Evolutionary conservation across 306 rosid genomes (phyloP).

Genomic region (Cucumis cinereus): DNA sequence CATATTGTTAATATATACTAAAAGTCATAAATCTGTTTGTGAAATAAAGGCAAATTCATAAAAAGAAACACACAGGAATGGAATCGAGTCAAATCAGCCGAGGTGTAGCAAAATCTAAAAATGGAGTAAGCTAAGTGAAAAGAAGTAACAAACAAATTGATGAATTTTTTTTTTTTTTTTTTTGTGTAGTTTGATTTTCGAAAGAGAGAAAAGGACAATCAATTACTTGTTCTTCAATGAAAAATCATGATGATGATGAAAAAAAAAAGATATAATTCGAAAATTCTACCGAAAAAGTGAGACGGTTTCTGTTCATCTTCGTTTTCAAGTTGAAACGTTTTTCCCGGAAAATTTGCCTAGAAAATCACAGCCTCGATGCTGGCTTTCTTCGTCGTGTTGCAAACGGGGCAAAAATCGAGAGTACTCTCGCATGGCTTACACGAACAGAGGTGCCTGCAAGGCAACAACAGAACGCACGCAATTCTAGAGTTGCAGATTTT

Average conservation of each 20-base stretch:
- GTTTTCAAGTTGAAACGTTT: not conserved
- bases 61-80: not conserved
- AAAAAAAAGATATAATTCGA: not conserved
- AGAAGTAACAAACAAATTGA: not conserved
- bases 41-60: not conserved
- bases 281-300: not conserved
- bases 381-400: constrained; percentile 45
- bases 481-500: constrained; percentile 30
- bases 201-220: not conserved
- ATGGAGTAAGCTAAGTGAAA: not conserved
- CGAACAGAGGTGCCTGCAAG: constrained; percentile 73
- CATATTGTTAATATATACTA: not conserved
- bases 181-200: not conserved
- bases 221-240: not conserved
- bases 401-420: constrained; percentile 59
- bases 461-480: constrained; percentile 46
- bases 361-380: constrained; percentile 47
- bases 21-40: not conserved
- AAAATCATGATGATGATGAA: not conserved
- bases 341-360: constrained; percentile 33
- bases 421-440: constrained; percentile 46
- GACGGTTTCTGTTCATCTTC: not conserved
- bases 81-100: constrained; percentile 1
- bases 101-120: not conserved
- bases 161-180: not conserved